Conservation (phyloP, 2,329 filamentous ascomycete species). For the Penicillium hordei region DNA sequence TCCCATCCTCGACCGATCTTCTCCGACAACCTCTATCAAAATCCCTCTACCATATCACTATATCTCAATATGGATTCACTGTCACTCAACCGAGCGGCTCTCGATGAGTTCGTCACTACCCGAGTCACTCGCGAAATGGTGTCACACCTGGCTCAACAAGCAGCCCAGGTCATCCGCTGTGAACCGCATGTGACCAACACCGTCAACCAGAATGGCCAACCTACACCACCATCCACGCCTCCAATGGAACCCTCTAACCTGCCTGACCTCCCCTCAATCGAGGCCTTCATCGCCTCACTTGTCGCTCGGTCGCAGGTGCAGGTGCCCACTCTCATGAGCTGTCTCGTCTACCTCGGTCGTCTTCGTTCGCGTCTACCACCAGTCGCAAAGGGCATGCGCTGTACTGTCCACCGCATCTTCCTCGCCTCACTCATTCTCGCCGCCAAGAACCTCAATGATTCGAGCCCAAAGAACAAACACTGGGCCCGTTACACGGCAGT, state of each 20-base stretch:
- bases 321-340: constrained; percentile 95
- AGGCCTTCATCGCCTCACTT: constrained; percentile 87
- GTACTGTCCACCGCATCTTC: constrained; percentile 97
- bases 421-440: constrained; percentile 66
- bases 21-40: constrained; percentile 4
- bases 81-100: constrained; percentile 43
- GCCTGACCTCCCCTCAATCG: constrained; percentile 69
- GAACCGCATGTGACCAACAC: constrained; percentile 51
- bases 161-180: constrained; percentile 50
- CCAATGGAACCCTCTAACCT: constrained; percentile 49
- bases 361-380: constrained; percentile 83
- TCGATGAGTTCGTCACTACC: constrained; percentile 49
- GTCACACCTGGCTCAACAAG: constrained; percentile 47
- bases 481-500: constrained; percentile 93
- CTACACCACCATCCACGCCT: constrained; percentile 61
- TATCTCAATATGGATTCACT: constrained; percentile 13
- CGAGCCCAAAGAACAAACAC: constrained; percentile 99
- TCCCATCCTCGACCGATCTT: background rate
- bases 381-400: constrained; percentile 92
- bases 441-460: constrained; percentile 98
- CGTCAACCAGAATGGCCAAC: constrained; percentile 51
- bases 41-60: too few relatives aligned
- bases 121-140: constrained; percentile 52
- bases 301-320: constrained; percentile 94
- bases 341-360: constrained; percentile 86